Conservation (phyloP, 2,329 filamentous ascomycete species). For the Hansfordia pulvinata region DNA sequence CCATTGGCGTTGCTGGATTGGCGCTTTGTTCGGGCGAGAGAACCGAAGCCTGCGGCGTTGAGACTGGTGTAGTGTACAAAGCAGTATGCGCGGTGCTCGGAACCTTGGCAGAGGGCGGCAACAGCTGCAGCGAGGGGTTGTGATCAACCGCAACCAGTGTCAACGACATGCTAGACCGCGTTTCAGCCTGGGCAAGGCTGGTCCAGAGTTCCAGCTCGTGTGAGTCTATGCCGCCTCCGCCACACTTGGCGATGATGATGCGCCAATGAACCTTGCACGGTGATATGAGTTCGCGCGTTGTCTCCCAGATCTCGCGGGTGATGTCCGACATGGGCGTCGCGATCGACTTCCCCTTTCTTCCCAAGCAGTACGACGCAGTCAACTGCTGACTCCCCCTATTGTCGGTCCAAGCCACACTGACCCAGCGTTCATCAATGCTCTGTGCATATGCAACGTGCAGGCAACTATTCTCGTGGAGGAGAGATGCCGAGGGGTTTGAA, state of each 20-base stretch:
- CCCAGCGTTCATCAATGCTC: constrained; percentile 64
- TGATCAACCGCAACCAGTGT: constrained; percentile 53
- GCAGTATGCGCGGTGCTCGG: constrained; percentile 26
- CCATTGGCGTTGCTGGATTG: constrained; percentile 34
- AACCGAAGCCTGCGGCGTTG: constrained; percentile 48
- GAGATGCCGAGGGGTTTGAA: constrained; percentile 53
- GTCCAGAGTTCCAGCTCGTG: constrained; percentile 51
- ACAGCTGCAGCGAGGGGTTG: constrained; percentile 47
- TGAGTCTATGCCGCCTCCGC: constrained; percentile 50
- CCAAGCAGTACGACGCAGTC: constrained; percentile 59
- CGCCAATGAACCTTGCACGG: constrained; percentile 63
- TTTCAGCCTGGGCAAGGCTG: constrained; percentile 35
- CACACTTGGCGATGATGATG: constrained; percentile 59
- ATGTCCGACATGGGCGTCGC: constrained; percentile 45
- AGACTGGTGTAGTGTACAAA: constrained; percentile 49
- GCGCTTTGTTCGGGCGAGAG: constrained; percentile 47
- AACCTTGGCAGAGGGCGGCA: constrained; percentile 39
- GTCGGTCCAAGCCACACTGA: constrained; percentile 72
- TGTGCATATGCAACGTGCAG: constrained; percentile 70
- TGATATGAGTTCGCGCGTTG: constrained; percentile 60
- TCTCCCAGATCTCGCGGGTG: constrained; percentile 66
- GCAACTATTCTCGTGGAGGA: constrained; percentile 66
- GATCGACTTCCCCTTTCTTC: constrained; percentile 38
- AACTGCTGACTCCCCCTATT: constrained; percentile 61
- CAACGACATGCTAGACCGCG: constrained; percentile 34